These are phyloP conservation scores for Scenedesmus sp. DNA, from an alignment of 163 green algal genomes.

Conservation along the genomic window DNA sequence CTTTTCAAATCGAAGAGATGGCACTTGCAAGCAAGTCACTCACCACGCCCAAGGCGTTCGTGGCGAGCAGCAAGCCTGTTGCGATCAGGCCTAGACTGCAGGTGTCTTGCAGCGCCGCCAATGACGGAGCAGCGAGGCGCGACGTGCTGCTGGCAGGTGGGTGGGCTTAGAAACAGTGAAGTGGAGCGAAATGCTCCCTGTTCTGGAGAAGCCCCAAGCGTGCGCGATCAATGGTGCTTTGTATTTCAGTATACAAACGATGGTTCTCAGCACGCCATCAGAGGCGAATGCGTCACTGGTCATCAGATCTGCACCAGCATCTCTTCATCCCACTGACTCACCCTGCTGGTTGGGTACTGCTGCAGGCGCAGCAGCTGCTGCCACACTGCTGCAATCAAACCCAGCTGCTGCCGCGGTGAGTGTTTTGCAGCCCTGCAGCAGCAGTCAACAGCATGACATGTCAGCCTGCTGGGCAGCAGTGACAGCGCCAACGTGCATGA, in stretches of 20 bases:
- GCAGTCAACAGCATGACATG: neutral
- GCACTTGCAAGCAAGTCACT: constrained; percentile 13
- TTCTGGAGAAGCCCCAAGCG: neutral
- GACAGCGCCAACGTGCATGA: neutral
- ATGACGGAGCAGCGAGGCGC: constrained; percentile 18
- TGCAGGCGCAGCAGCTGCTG: constrained; percentile 28
- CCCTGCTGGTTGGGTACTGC: neutral
- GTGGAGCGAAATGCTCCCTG: neutral
- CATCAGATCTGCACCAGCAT: neutral
- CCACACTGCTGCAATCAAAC: neutral
- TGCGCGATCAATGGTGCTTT: neutral
- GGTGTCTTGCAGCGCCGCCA: neutral
- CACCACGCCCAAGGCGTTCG: constrained; percentile 41
- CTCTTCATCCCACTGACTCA: neutral
- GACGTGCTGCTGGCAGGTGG: constrained; percentile 52
- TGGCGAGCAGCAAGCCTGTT: constrained; percentile 16
- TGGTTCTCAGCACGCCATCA: too few species aligned
- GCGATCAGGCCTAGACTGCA: neutral
- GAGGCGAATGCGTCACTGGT: neutral
- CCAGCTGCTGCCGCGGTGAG: constrained; percentile 15
- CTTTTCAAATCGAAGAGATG: too few species aligned
- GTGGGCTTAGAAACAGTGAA: neutral
- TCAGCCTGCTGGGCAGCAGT: neutral
- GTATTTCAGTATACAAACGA: too few species aligned
- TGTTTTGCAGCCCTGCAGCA: neutral